Base-by-base conservation (phyloP, 2,329 filamentous ascomycete genomes). In the Fusarium vanettenii region DNA sequence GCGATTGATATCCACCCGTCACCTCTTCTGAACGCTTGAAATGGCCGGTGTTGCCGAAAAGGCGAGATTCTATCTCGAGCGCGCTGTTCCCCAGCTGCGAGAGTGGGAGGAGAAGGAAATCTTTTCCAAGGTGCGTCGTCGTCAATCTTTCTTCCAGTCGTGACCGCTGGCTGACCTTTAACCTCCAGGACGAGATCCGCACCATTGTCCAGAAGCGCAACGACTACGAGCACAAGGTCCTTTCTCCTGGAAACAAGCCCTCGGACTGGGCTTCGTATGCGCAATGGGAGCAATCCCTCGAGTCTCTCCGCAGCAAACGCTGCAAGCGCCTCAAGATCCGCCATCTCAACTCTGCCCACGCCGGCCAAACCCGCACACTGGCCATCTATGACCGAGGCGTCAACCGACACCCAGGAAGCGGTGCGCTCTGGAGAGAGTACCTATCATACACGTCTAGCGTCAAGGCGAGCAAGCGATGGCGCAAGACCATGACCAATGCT, bases 1-100 rank as follows among this genome's bases (percentile, higher is more conserved):
- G 37, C 41, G 14, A 29, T 55, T 31, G 43, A 64, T 37, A 73
- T 29, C 25, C 48, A 75, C 43, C 41, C 14, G 18, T 63, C 37
- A 45, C 60, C 50, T 56, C 65, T 52, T 14, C 45, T 60, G 35
- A 60, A 48, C 13, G 35, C 31, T 31, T 18, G 74, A 61, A 7
- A 97, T 98, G 95, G 90, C 95, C 2, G 93, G 91, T 48, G 92
- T 97, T 68, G 93, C 94, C 73, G 97, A 98, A 81, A 98, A 98
- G 85, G 97, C 96, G 66, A 94, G 96, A 68, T 98, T 96, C 85
- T 98, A 94, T 84, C 90, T 98, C 74, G 97, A 99, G 86, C 93
- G 96, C 77, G 93, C 94, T 3, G 94, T 98, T 50, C 95, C 95
- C 18, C 95, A 98, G 83, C 89, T 99, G 67, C 94, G 95, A 73